Evolutionary conservation across 2,329 filamentous ascomycete genomes (phyloP), one percentile per base, ranked within the genome.

Genomic region (Aureobasidium sp.): DNA sequence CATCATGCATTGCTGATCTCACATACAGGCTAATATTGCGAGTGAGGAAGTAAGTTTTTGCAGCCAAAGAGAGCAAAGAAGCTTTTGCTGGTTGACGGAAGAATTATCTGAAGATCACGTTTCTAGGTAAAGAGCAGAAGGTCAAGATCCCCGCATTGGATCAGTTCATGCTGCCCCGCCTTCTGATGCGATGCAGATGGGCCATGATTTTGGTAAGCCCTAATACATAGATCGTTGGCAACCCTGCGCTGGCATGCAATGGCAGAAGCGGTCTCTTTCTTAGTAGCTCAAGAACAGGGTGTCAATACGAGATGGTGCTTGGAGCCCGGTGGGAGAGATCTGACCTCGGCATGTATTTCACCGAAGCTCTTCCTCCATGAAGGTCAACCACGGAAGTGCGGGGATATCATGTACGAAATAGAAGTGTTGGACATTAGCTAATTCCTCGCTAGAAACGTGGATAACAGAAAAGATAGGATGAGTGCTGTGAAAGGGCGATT

Each of bases 1-100:
- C 41, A 39, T 34, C 27, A 44, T 60, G 57, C 57, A 60, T 60
- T 47, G 57, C 42, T 60, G 57, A 60, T 60, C 57, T 8, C 37
- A 21, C 30, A 44, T 51, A 50, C 42, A 60, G 57, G 47, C 57
- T 60, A 60, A 60, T 60, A 27, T 49, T 1, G 21, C 21, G 1
- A 21, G 16, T 10, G n/a, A 41, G 32, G n/a, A 21, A 21, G 45
- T 5, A 9, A 14, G 21, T 10, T 2, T 13, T 11, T 25, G 30
- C 21, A 7, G 6, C 25, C 29, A 7, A 3, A 55, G n/a, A 42
- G 29, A 14, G 30, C 36, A 42, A 36, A 44, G 10, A 47, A 58
- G 13, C 41, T 47, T 34, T 47, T 47, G 54, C 27, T 58, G 29
- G 54, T 58, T 41, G 42, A 58, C 54, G 54, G 54, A 58, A 21